Conservation (phyloP, 768 basidiomycete species). For the Mycena galericulata region DNA sequence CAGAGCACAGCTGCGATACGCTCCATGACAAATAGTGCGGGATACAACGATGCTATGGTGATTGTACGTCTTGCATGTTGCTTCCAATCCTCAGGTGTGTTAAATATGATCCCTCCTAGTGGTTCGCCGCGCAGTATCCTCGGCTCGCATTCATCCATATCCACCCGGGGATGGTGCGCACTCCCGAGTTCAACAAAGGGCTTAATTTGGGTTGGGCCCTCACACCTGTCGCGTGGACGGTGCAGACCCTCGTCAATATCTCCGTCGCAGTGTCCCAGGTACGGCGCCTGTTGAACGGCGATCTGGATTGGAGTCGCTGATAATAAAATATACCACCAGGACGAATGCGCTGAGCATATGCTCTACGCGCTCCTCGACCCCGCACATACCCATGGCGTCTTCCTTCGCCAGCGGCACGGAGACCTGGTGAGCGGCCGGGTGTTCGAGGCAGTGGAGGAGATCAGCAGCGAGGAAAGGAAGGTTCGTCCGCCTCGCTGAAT, state of each 20-base stretch:
- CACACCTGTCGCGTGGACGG: background rate
- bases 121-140: constrained; percentile 44
- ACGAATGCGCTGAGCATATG: background rate
- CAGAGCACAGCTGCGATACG: constrained; percentile 33
- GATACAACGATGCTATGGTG: constrained; percentile 47
- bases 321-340: background rate
- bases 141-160: constrained; percentile 48
- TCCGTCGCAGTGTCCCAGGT: background rate
- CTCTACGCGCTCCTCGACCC: constrained; percentile 1
- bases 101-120: constrained; percentile 22
- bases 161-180: constrained; percentile 48
- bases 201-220: no score
- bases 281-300: background rate
- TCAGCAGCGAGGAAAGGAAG: background rate
- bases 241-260: background rate
- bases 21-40: constrained; percentile 16
- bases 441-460: background rate
- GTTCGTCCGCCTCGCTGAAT: no score
- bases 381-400: background rate
- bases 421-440: no score
- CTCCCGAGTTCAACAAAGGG: constrained; percentile 19
- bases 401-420: background rate
- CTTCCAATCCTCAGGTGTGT: background rate
- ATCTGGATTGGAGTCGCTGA: background rate
- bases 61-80: constrained; percentile 33